Evolutionary conservation across 1,139 yeast genomes (phyloP), one percentile per base, ranked within the genome.

Genomic region (Blastobotrys aristatus): DNA sequence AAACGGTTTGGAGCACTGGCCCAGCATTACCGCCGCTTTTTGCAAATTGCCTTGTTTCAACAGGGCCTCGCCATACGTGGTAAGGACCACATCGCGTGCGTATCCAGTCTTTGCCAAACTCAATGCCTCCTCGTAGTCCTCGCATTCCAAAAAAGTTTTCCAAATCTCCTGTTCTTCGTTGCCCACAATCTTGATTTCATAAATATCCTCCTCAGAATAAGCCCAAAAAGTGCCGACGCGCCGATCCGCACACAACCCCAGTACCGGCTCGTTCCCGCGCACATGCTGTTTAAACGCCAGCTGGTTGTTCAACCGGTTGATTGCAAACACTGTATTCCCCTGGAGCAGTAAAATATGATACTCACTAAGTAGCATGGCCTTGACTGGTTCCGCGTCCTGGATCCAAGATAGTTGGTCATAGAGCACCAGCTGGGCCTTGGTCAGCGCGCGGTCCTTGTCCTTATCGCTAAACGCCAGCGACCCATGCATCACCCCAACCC

Each of bases 161-260:
- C 97, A 88, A 3, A 89, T 82, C 21, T 86, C 83, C 4, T 75
- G 69, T 5, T 80, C 73, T 62, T 92, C 97, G 56, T 84, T 76
- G 29, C 73, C 75, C 8, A 86, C 70, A 2, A 86, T 73, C 38
- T 56, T 56, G 8, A 94, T 66, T 61, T 94, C 96, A 58, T 74
- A 82, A 10, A 87, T 75, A 41, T 64, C 70, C 2, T 63, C 57
- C 21, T 67, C 62, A 0, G 85, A 74, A 55, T 67, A 80, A 2
- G 79, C 65, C 92, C 92, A 84, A 55, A 68, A 81, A 0, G 87
- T 82, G 3, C 70, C 63, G 21, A 71, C 69, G 2, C 64, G 54
- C 46, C 71, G 68, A 62, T 90, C 97, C 3, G 79, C 75, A 1
- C 79, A 66, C 2, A 84, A 63, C 0, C 92, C 92, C 4, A 75